Percentiles rank a stretch among this genome's conserved stretches.
phyloP scores from a whole-genome alignment of 2,329 filamentous ascomycete genomes.

The Fusarium metavorans region DNA sequence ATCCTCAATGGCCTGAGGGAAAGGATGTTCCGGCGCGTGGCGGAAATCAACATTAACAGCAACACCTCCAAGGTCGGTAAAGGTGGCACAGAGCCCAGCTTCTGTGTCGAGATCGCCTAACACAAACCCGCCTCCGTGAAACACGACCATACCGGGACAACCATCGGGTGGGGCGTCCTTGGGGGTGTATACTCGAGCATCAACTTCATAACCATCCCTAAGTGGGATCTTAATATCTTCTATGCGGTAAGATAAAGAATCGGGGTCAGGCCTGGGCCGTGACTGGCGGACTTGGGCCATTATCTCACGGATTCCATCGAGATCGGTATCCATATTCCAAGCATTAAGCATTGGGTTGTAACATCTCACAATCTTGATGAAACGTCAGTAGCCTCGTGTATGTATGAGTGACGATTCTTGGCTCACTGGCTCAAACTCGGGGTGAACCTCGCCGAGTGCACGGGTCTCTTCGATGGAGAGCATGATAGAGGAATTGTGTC shows the following conservation, averaged over 20 bases:
- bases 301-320: conserved; percentile 34
- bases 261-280: conserved; percentile 21
- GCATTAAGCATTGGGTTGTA: conserved; percentile 33
- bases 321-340: conserved; percentile 41
- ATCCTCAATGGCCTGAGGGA: conserved; percentile 46
- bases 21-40: conserved; percentile 46
- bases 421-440: conserved; percentile 33
- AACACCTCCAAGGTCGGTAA: conserved; percentile 43
- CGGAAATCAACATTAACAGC: conserved; percentile 45
- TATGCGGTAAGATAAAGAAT: conserved; percentile 29
- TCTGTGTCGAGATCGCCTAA: conserved; percentile 44
- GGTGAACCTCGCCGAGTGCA: conserved; percentile 35
- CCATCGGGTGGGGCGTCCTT: conserved; percentile 22
- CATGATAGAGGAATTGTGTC: conserved; percentile 26
- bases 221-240: conserved; percentile 40
- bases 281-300: conserved; percentile 27
- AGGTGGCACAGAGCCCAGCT: conserved; percentile 41
- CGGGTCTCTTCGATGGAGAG: conserved; percentile 41
- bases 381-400: conserved; percentile 3
- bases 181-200: conserved; percentile 40
- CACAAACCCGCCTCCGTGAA: conserved; percentile 45
- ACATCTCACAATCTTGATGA: conserved; percentile 15
- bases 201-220: conserved; percentile 36
- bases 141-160: conserved; percentile 42
- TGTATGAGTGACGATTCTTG: background rate